phyloP scores from a whole-genome alignment of 306 rosid genomes.

The Pyrus pyrifolia region DNA sequence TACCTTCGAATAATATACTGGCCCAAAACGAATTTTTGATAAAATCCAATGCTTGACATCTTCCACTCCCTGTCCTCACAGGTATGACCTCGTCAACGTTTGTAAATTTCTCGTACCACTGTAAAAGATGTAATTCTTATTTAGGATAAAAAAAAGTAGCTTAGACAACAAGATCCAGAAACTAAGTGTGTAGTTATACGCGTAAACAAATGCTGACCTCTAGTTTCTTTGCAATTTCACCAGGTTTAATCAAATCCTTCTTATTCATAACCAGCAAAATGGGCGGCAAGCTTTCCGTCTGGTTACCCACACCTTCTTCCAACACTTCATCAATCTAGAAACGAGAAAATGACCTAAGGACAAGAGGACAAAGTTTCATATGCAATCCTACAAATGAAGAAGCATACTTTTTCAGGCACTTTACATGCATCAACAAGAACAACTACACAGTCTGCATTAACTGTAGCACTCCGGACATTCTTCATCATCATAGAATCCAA shows the following conservation, averaged over 20 bases:
- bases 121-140: constrained; percentile 18
- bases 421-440: constrained; percentile 97
- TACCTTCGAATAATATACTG: constrained; percentile 92
- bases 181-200: constrained; percentile 8
- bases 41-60: constrained; percentile 91
- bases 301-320: constrained; percentile 65
- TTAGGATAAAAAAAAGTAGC: neutral
- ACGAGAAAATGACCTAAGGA: constrained; percentile 15
- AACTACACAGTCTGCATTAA: constrained; percentile 86
- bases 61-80: constrained; percentile 91
- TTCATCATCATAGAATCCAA: constrained; percentile 98
- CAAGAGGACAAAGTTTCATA: constrained; percentile 1
- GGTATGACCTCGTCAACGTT: constrained; percentile 91
- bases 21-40: constrained; percentile 86
- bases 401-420: constrained; percentile 84
- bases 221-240: constrained; percentile 92
- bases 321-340: constrained; percentile 85
- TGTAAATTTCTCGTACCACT: constrained; percentile 93
- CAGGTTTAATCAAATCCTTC: constrained; percentile 91
- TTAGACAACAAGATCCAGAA: constrained; percentile 8
- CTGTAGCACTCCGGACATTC: constrained; percentile 80
- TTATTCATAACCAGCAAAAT: constrained; percentile 77
- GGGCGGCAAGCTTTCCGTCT: constrained; percentile 59
- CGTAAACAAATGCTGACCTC: constrained; percentile 54
- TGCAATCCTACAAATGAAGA: constrained; percentile 19